Conservation (phyloP, 306 rosid species). For the Malus asiatica region DNA sequence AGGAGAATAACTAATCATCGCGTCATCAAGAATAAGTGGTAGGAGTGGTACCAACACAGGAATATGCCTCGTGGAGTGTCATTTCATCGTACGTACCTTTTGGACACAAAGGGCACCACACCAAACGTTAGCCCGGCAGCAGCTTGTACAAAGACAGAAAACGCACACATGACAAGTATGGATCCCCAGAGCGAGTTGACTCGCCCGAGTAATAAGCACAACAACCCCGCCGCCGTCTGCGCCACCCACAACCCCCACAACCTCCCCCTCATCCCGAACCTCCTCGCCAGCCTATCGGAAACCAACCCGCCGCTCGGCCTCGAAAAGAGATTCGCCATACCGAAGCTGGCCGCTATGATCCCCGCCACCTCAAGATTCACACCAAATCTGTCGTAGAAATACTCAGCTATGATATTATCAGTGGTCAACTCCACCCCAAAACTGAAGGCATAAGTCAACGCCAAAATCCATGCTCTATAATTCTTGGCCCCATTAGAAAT, state of each 20-base stretch:
- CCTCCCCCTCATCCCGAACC: constrained; percentile 53
- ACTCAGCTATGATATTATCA: constrained; percentile 46
- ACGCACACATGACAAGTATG: constrained; percentile 37
- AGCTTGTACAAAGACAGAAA: constrained; percentile 45
- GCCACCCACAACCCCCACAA: constrained; percentile 51
- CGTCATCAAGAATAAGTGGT: neutral
- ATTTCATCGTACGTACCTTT: constrained; percentile 19
- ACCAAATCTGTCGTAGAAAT: constrained; percentile 45
- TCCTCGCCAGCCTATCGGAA: constrained; percentile 41
- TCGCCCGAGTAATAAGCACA: constrained; percentile 41
- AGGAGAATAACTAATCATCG: too few species aligned
- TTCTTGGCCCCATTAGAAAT: constrained; percentile 24
- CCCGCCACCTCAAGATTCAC: constrained; percentile 42
- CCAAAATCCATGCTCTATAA: constrained; percentile 57
- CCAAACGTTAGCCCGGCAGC: constrained; percentile 53
- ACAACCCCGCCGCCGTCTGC: constrained; percentile 38
- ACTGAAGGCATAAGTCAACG: constrained; percentile 26
- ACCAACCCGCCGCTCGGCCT: constrained; percentile 48
- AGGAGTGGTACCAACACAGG: neutral
- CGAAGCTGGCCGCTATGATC: constrained; percentile 48
- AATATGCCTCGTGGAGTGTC: neutral
- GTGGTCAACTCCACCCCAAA: constrained; percentile 53
- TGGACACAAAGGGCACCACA: constrained; percentile 52
- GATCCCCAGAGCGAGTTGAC: constrained; percentile 41
- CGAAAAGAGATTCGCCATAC: constrained; percentile 44